Conservation (phyloP, 2,329 filamentous ascomycete species). For the Fusarium clavum region DNA sequence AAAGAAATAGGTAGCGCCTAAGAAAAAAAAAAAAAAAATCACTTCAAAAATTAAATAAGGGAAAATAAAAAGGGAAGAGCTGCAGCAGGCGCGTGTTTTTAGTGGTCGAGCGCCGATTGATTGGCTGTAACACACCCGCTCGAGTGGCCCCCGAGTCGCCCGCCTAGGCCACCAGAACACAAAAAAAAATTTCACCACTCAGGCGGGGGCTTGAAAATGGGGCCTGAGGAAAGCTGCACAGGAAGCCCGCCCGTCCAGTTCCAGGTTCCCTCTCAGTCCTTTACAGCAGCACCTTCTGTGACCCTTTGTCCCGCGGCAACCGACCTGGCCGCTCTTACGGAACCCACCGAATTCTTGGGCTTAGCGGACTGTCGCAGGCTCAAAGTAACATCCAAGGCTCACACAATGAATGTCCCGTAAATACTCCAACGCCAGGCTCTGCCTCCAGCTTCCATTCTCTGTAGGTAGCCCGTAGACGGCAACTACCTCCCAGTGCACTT, state of each 20-base stretch:
- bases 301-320: slow-evolving; percentile 18
- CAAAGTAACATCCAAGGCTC: slow-evolving; percentile 13
- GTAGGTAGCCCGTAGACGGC: neutral
- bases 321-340: neutral
- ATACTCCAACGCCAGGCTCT: neutral
- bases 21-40: slow-evolving; percentile 30
- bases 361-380: neutral
- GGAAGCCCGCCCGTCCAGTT: neutral
- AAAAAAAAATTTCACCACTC: slow-evolving; percentile 31
- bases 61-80: slow-evolving; percentile 37
- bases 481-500: slow-evolving; percentile 10
- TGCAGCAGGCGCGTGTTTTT: slow-evolving; percentile 40
- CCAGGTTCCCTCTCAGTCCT: neutral
- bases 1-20: no score
- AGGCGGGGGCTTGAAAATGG: slow-evolving; percentile 38
- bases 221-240: slow-evolving; percentile 23
- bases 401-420: neutral
- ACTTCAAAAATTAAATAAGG: slow-evolving; percentile 15
- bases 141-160: slow-evolving; percentile 22
- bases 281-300: slow-evolving; percentile 17
- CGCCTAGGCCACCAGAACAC: slow-evolving; percentile 20
- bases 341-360: neutral
- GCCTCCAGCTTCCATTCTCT: neutral
- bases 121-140: slow-evolving; percentile 21
- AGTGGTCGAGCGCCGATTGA: slow-evolving; percentile 32